phyloP scores from a whole-genome alignment of 1,139 yeast species.

The Candida albicans region DNA sequence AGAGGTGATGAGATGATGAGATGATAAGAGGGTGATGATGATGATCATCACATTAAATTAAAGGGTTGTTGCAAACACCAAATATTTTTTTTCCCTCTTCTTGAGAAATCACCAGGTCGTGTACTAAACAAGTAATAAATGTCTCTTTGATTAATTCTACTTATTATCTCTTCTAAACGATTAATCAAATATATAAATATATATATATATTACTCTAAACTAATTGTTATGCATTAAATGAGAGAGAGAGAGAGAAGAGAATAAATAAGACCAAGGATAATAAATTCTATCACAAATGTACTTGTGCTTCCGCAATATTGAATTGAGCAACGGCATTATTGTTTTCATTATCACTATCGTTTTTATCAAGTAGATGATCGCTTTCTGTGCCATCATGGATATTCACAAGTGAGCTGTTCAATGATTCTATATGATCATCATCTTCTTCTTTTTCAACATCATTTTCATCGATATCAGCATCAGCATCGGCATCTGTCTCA shows the following conservation, averaged over 20 bases:
- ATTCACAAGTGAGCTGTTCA: neutral
- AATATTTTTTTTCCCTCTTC: too few species aligned
- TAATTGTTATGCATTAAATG: neutral
- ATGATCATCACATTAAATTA: too few species aligned
- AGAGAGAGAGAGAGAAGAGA: too few species aligned
- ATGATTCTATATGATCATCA: slow-evolving; percentile 1
- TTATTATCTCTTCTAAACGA: neutral
- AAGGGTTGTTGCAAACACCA: too few species aligned
- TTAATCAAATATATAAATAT: too few species aligned
- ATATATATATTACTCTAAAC: too few species aligned
- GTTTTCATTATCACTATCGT: slow-evolving; percentile 4
- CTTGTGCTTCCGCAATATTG: slow-evolving; percentile 19
- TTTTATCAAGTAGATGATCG: too few species aligned
- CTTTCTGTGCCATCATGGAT: neutral
- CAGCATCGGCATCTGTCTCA: slow-evolving; percentile 17
- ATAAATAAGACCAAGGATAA: too few species aligned
- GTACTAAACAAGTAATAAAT: neutral
- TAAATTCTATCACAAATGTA: slow-evolving; percentile 12
- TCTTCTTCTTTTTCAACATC: slow-evolving; percentile 21
- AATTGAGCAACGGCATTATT: slow-evolving; percentile 7
- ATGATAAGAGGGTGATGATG: neutral
- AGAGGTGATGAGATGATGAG: neutral
- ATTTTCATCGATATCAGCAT: slow-evolving; percentile 13
- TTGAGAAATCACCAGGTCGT: neutral
- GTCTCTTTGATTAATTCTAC: neutral